Base-by-base conservation (phyloP, 345 rosid genomes). In the Brassica carinata region DNA sequence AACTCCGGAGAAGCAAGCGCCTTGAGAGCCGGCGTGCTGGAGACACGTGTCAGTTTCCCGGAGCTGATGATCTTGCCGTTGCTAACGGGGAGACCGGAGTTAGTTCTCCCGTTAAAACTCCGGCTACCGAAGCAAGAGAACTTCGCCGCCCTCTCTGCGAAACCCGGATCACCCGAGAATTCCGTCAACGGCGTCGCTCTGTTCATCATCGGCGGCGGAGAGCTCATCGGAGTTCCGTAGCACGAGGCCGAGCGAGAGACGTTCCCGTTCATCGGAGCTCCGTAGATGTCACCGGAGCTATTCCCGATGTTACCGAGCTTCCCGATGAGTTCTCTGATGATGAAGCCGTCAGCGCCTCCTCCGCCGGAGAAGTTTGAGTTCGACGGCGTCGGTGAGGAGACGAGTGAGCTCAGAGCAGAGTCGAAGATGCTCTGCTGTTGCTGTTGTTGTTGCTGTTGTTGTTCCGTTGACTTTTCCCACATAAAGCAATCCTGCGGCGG, bases 161-260 rank as follows among this genome's bases (percentile, higher is more conserved):
- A 94, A 68, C 97, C 97, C 5, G 95, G 97, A 80, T 94, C 97
- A 4, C 92, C 93, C 0, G 89, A 83, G 84, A 90, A 88, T 19
- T 87, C 94, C 0, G 91, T 87, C 31, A 87, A 45, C 14, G 85
- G 84, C 87, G 83, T 72, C 29, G 90, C 75, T 53, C 76, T 64
- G 1, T 71, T 71, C 64, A 69, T 71, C 18, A 84, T 8, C 29
- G 85, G 18, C 85, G 85, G 85, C 74, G 48, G 90, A 81, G 79
- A 81, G 31, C 57, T 78, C 81, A 85, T 43, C 1, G 90, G 90
- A 34, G 94, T 86, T 73, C 67, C 84, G 30, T 88, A 79, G 23
- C 70, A 70, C 3, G 71, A 63, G 5, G 64, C 19, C 0, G 81
- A 70, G 2, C 73, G 63, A 45, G 64, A 43, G 4, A 15, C 6